These are phyloP conservation scores for Boletellus deceptivus DNA, from an alignment of 1,284 basidiomycete species.

Conservation along the genomic window DNA sequence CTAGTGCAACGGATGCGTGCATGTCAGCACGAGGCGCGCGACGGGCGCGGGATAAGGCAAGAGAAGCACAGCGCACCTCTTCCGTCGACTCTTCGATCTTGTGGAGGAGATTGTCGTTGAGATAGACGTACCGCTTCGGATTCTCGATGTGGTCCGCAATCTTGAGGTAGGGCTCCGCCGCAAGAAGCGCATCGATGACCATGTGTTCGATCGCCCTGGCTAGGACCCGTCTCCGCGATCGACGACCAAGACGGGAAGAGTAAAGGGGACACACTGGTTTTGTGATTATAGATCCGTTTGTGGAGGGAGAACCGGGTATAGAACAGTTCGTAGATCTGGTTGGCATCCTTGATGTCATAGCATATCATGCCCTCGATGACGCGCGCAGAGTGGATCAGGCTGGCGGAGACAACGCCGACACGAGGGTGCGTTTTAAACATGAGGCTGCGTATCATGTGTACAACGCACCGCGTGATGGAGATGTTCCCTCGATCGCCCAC, in stretches of 20 bases:
- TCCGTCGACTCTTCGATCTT: constrained; percentile 51
- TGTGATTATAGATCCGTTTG: constrained; percentile 76
- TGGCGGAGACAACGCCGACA: constrained; percentile 21
- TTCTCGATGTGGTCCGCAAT: constrained; percentile 57
- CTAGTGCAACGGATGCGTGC: constrained; percentile 34
- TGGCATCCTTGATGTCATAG: constrained; percentile 76
- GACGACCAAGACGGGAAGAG: neutral
- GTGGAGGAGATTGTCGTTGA: constrained; percentile 66
- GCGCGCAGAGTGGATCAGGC: constrained; percentile 68
- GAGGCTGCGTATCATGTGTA: neutral
- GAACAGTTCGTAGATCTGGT: constrained; percentile 70
- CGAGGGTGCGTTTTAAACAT: neutral
- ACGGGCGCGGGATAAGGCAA: no score
- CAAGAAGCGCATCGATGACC: constrained; percentile 69
- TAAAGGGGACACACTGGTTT: constrained; percentile 51
- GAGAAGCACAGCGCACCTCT: constrained; percentile 38
- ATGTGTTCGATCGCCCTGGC: constrained; percentile 77
- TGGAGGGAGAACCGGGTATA: constrained; percentile 71
- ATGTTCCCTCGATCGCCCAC: constrained; percentile 63
- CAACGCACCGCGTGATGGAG: constrained; percentile 39
- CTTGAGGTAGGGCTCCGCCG: constrained; percentile 60
- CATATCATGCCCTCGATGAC: constrained; percentile 73
- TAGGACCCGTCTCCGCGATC: constrained; percentile 24
- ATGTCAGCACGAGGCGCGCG: no score
- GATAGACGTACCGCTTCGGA: constrained; percentile 55